Evolutionary conservation across 2,329 filamentous ascomycete species (phyloP).

Genomic region (Tolypocladium ovalisporum): DNA sequence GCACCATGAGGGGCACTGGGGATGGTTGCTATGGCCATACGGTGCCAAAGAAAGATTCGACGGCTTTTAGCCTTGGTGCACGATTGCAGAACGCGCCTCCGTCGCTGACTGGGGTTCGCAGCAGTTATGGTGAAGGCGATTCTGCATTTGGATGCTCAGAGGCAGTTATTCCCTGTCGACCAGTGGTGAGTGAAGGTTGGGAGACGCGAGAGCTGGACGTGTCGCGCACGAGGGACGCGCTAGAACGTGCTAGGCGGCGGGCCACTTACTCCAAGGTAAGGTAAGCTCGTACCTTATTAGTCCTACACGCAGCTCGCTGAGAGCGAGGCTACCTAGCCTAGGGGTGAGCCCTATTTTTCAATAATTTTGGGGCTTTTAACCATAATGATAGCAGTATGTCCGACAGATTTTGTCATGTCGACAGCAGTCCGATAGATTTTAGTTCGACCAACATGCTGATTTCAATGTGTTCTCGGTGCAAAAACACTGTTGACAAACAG

Average conservation of each 20-base stretch:
- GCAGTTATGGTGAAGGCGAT: not conserved
- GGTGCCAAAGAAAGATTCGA: not conserved
- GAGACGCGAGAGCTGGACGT: not conserved
- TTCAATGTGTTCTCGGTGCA: too few relatives aligned
- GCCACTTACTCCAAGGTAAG: not conserved
- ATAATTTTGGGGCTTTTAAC: too few relatives aligned
- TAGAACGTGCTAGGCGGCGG: not conserved
- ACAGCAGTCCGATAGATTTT: too few relatives aligned
- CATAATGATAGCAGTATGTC: too few relatives aligned
- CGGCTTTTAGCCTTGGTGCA: too few relatives aligned
- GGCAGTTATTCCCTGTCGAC: not conserved
- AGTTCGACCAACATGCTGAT: too few relatives aligned
- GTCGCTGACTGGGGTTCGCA: not conserved
- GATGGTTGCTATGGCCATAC: not conserved
- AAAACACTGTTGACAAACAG: too few relatives aligned
- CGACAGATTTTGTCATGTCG: too few relatives aligned
- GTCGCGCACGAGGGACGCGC: not conserved
- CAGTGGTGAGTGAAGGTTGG: not conserved
- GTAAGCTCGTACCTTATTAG: too few relatives aligned
- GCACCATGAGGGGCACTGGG: constrained; percentile 13
- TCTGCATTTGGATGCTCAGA: not conserved
- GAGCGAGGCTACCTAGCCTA: too few relatives aligned
- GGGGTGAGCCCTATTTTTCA: too few relatives aligned
- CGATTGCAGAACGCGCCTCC: not conserved
- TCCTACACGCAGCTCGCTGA: too few relatives aligned